These are phyloP conservation scores for Nyssa sinensis DNA, from an alignment of 148 eudicot genomes.

Conservation along the genomic window DNA sequence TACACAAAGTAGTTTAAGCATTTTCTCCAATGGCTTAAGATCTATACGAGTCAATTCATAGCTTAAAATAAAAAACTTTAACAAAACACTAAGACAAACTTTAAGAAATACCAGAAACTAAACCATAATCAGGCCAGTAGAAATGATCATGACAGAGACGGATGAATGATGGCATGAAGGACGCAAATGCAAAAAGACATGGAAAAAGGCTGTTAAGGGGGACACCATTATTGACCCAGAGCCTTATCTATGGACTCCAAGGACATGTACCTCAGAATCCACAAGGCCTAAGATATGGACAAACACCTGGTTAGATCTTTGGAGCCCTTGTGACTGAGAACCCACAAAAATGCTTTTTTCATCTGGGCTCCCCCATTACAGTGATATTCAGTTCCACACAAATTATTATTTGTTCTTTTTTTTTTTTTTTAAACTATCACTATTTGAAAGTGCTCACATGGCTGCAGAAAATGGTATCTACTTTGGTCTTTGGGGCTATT, in stretches of 20 bases:
- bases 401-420: not conserved
- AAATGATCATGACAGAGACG: not conserved
- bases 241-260: not conserved
- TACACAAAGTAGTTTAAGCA: not conserved
- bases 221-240: not conserved
- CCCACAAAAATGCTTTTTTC: not conserved
- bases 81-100: too few relatives aligned
- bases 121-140: not conserved
- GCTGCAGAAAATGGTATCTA: not conserved
- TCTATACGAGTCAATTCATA: too few relatives aligned
- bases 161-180: not conserved
- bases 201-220: constrained; percentile 6
- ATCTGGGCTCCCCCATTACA: not conserved
- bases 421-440: too few relatives aligned
- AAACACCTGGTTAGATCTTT: not conserved
- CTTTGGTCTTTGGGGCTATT: too few relatives aligned
- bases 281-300: not conserved
- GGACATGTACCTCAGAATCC: not conserved
- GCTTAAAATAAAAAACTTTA: too few relatives aligned
- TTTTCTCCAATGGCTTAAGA: too few relatives aligned
- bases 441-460: too few relatives aligned
- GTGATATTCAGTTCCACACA: not conserved
- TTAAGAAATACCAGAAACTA: too few relatives aligned
- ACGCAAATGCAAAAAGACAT: not conserved
- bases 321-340: not conserved